phyloP scores from a whole-genome alignment of 176 grass and related monocot species.

The Tillandsia leiboldiana region DNA sequence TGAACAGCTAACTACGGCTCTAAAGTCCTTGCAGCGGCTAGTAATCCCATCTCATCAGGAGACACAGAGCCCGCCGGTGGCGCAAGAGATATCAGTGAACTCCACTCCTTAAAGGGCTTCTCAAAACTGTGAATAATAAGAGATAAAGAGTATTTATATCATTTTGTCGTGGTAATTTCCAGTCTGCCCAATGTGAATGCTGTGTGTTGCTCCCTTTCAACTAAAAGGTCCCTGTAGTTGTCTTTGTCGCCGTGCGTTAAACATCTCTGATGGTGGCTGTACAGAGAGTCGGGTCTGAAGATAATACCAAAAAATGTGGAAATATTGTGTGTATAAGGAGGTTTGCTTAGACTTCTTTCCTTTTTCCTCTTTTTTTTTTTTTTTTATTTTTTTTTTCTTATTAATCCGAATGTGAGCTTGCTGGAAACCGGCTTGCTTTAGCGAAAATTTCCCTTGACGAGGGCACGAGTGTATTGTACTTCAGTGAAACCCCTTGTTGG shows the following conservation, averaged over 20 bases:
- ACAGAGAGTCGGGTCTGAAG: conserved; percentile 26
- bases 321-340: conserved; percentile 12
- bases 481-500: neutral
- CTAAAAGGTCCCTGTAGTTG: conserved; percentile 37
- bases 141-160: conserved; percentile 18
- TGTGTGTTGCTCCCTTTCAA: conserved; percentile 21
- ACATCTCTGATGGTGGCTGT: conserved; percentile 26
- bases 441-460: neutral
- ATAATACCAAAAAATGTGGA: conserved; percentile 23
- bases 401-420: conserved; percentile 26
- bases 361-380: neutral
- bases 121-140: conserved; percentile 29
- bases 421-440: conserved; percentile 49
- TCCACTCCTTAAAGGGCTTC: conserved; percentile 46
- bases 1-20: conserved; percentile 54
- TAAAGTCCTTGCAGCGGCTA: conserved; percentile 77
- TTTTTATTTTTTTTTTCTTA: neutral
- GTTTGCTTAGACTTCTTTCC: conserved; percentile 5
- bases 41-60: conserved; percentile 54
- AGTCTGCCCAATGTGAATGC: conserved; percentile 35
- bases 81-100: conserved; percentile 89
- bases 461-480: neutral
- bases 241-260: conserved; percentile 16
- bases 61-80: conserved; percentile 46
- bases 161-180: conserved; percentile 16